Evolutionary conservation across 768 basidiomycete genomes (phyloP).

Genomic region (Lentinula sp.): DNA sequence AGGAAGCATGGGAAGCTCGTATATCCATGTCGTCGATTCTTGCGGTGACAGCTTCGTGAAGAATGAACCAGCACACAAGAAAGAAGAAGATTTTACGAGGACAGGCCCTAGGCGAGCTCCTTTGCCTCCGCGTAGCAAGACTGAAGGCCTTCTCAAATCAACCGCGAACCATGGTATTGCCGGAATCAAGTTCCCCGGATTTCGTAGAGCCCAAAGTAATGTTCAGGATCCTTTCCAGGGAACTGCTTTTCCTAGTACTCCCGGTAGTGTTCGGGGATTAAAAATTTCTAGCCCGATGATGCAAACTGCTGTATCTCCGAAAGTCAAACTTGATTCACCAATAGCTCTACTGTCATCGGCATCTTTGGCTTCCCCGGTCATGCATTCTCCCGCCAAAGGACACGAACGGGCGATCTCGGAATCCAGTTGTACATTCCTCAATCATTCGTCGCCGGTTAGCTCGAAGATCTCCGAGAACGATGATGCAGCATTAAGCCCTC

Average conservation of each 20-base stretch:
- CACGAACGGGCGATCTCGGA: not conserved
- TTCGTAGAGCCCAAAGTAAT: not conserved
- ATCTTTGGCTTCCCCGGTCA: not conserved
- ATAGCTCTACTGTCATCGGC: not conserved
- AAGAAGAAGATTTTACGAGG: not conserved
- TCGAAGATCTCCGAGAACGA: not conserved
- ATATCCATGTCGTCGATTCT: not conserved
- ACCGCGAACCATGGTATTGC: not conserved
- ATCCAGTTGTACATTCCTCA: not conserved
- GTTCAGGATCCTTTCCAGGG: not conserved
- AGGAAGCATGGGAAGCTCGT: constrained; percentile 1
- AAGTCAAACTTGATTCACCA: not conserved
- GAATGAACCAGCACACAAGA: not conserved
- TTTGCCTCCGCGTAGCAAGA: not conserved
- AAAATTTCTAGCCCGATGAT: not conserved
- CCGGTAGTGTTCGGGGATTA: not conserved
- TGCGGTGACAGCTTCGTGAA: not conserved
- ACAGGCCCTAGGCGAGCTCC: not conserved
- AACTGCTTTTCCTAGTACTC: not conserved
- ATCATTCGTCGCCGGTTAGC: not conserved
- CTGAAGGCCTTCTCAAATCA: not conserved
- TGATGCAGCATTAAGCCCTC: not conserved
- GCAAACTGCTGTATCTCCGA: not conserved
- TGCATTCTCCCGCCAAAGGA: not conserved
- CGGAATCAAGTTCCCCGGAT: not conserved